These are phyloP conservation scores for Nannochloropsis gaditana DNA, from an alignment of 108 stramenopile species.

Conservation along the genomic window DNA sequence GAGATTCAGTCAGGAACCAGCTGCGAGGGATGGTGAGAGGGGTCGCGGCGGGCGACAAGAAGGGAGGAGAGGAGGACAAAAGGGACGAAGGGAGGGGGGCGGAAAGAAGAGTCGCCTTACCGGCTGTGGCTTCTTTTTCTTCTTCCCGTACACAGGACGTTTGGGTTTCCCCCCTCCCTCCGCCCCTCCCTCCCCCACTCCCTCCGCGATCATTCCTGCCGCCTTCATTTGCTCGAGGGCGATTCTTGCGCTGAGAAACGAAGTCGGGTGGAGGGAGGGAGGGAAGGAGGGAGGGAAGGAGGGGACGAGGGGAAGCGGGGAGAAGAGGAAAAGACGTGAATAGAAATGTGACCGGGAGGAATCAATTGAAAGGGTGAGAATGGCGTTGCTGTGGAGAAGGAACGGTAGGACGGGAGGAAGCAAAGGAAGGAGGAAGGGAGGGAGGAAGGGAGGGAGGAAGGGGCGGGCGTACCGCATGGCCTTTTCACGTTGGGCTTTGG, in stretches of 20 bases:
- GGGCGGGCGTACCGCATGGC: conserved; percentile 39
- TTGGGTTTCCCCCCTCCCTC: neutral
- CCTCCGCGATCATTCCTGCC: neutral
- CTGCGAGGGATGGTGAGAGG: neutral
- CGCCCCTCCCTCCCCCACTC: neutral
- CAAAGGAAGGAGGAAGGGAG: conserved; percentile 39
- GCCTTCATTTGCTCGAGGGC: neutral
- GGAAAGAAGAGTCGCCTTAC: neutral
- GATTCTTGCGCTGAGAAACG: neutral
- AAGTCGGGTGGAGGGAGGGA: neutral
- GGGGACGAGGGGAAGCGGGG: conserved; percentile 23
- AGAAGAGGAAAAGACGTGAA: neutral
- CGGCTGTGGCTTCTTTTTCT: neutral
- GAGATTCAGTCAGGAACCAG: neutral
- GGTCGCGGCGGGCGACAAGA: neutral
- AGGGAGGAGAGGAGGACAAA: neutral
- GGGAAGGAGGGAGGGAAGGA: neutral
- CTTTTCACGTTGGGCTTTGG: conserved; percentile 54
- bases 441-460: conserved; percentile 44
- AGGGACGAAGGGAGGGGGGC: neutral
- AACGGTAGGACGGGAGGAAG: neutral
- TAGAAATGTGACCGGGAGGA: neutral
- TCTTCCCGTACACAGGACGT: neutral
- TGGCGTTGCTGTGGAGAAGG: too few relatives aligned
- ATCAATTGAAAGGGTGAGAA: too few relatives aligned